These are phyloP conservation scores for Apiotrichum laibachii DNA, from an alignment of 1,284 basidiomycete genomes.

Conservation along the genomic window DNA sequence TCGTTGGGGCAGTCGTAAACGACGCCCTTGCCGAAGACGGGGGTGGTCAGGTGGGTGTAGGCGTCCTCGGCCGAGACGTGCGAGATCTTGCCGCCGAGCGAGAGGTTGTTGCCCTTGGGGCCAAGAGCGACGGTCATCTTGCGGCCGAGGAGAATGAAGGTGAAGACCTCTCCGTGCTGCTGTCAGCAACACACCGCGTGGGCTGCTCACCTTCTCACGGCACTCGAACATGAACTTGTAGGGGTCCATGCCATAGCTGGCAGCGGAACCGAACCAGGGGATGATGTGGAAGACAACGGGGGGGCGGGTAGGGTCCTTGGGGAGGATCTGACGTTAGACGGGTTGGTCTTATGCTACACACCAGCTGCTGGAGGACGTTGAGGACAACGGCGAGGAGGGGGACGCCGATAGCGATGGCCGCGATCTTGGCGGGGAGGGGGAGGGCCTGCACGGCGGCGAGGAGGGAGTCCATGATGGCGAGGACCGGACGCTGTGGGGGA, in stretches of 20 bases:
- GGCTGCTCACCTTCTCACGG: conserved; percentile 69
- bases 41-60: conserved; percentile 89
- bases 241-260: conserved; percentile 75
- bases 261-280: conserved; percentile 72
- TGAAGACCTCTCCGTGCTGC: conserved; percentile 76
- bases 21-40: conserved; percentile 94
- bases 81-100: conserved; percentile 88
- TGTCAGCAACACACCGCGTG: neutral
- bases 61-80: conserved; percentile 95
- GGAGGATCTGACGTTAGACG: conserved; percentile 54
- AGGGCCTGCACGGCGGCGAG: conserved; percentile 45
- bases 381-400: conserved; percentile 54
- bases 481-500: neutral
- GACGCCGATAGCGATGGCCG: conserved; percentile 45
- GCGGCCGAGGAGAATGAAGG: conserved; percentile 84
- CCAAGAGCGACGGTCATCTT: conserved; percentile 89
- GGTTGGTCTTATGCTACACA: conserved; percentile 44
- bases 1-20: conserved; percentile 98
- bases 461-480: conserved; percentile 34
- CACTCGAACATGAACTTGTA: conserved; percentile 70
- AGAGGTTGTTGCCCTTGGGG: conserved; percentile 88
- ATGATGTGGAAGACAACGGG: conserved; percentile 76
- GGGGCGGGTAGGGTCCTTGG: conserved; percentile 61
- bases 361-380: conserved; percentile 64
- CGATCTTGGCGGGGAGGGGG: conserved; percentile 16